Conservation (phyloP, 2,329 filamentous ascomycete species). For the Exophiala calicioides region DNA sequence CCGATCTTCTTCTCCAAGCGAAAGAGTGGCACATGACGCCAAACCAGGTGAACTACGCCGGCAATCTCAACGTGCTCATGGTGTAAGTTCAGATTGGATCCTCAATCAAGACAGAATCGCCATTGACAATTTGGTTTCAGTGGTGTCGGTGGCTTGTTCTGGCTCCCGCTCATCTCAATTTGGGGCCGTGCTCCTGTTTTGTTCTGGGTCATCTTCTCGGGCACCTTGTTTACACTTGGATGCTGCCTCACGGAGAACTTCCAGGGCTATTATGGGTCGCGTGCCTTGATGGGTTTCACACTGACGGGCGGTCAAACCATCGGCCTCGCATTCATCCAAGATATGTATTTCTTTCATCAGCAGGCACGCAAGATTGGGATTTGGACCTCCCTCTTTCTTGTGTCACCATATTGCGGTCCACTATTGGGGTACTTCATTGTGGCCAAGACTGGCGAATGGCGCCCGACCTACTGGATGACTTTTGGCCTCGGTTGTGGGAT, state of each 20-base stretch:
- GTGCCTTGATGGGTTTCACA: slow-evolving; percentile 48
- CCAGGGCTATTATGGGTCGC: slow-evolving; percentile 42
- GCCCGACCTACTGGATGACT: slow-evolving; percentile 37
- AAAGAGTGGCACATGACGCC: slow-evolving; percentile 39
- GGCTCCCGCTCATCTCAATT: slow-evolving; percentile 41
- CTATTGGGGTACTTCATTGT: slow-evolving; percentile 39
- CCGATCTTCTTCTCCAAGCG: slow-evolving; percentile 41
- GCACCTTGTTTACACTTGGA: slow-evolving; percentile 39
- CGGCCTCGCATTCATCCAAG: slow-evolving; percentile 46
- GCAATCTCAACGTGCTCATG: slow-evolving; percentile 46
- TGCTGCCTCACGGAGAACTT: slow-evolving; percentile 38
- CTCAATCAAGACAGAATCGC: not conserved
- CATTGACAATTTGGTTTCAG: not conserved
- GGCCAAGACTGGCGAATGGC: slow-evolving; percentile 35
- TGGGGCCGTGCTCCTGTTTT: slow-evolving; percentile 47
- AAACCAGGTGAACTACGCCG: slow-evolving; percentile 40
- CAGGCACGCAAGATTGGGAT: slow-evolving; percentile 43
- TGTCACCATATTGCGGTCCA: slow-evolving; percentile 30
- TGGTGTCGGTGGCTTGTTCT: slow-evolving; percentile 42
- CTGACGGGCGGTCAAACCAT: slow-evolving; percentile 41
- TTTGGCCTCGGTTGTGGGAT: slow-evolving; percentile 31
- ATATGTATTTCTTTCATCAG: slow-evolving; percentile 44
- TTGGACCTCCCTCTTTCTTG: slow-evolving; percentile 39
- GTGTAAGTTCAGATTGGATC: slow-evolving; percentile 19
- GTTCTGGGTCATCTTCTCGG: slow-evolving; percentile 39